A percentile compares a stretch with the other conserved stretches of the same genome.
Evolutionary conservation across 306 rosid genomes (phyloP).

Genomic region (Medicago arabica): DNA sequence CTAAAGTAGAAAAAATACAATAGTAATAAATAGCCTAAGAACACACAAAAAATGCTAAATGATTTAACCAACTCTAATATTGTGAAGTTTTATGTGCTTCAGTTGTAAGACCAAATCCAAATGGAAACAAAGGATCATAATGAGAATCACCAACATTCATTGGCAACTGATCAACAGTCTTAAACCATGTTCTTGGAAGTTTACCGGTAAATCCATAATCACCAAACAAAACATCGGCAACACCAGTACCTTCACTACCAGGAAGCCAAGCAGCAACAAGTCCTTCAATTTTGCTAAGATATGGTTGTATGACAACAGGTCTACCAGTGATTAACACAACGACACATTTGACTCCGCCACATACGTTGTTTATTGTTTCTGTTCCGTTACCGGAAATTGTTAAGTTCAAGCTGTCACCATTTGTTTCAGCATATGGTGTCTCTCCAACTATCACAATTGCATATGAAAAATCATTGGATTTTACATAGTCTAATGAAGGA

Average conservation of each 20-base stretch:
- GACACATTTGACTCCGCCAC: constrained; percentile 42
- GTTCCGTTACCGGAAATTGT: constrained; percentile 41
- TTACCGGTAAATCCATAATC: constrained; percentile 51
- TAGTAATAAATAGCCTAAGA: too few species aligned
- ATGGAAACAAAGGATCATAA: constrained; percentile 48
- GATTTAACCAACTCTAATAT: not conserved
- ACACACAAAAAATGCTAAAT: not conserved
- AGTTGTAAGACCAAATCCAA: constrained; percentile 45
- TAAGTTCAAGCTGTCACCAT: constrained; percentile 43
- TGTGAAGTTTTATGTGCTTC: constrained; percentile 13
- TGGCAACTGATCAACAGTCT: constrained; percentile 36
- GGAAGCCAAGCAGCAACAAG: constrained; percentile 61
- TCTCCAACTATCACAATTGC: constrained; percentile 53
- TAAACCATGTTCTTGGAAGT: constrained; percentile 47
- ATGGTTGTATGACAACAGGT: constrained; percentile 49
- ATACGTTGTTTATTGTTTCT: constrained; percentile 40
- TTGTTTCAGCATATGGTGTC: constrained; percentile 45
- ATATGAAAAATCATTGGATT: constrained; percentile 32
- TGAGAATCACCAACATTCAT: constrained; percentile 51
- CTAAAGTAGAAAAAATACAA: not conserved
- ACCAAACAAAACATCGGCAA: constrained; percentile 51
- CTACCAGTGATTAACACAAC: constrained; percentile 44
- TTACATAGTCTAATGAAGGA: constrained; percentile 29
- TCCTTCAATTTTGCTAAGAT: constrained; percentile 19
- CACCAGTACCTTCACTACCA: constrained; percentile 49